Base-by-base conservation (phyloP, 116 monocot genomes). In the Cymodocea nodosa region DNA sequence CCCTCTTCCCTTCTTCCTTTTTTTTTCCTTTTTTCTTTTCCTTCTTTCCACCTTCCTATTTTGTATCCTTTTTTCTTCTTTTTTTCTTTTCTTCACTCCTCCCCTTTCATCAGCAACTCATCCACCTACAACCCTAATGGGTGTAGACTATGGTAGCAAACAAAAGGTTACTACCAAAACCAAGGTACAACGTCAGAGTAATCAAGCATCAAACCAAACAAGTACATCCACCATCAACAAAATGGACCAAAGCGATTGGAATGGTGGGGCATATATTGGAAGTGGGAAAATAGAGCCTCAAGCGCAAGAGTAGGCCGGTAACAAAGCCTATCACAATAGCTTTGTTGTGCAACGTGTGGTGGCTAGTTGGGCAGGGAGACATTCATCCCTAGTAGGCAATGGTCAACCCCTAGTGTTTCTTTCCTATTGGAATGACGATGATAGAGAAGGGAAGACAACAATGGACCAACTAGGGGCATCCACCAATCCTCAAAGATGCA, bases 321-420 rank as follows among this genome's bases (percentile, higher is more conserved):
- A 1, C 90, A 74, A 58, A 86, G 86, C 81, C 83, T 86, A 36
- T 90, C 84, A 14, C 90, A 74, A 67, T 86, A 83, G 68, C 81
- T 83, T 51, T 90, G 83, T 65, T 90, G 86, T 2, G 90, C 83
- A 52, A 90, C 86, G 76, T 90, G 90, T 17, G 52, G 34, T 36
- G n/a, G n/a, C n/a, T 20, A 16, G 4, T 30, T 1, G 30, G 67
- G 35, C 52, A 15, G 60, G 50, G 53, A 52, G 52, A 30, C 16
- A 18, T 24, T 54, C 50, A 51, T 23, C 6, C 37, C 37, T 6
- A 37, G 37, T 6, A 37, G 37, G 37, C 37, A 6, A 37, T 37
- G 37, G 4, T 37, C 37, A 6, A 37, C 2, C 37, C 37, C 4
- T 37, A 37, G 37, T 37, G 37, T 37, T 37, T 37, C 62, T 62